Percentiles rank a stretch among this genome's conserved stretches.
phyloP scores from a whole-genome alignment of 768 basidiomycete genomes.

The Mycena capillaripes region DNA sequence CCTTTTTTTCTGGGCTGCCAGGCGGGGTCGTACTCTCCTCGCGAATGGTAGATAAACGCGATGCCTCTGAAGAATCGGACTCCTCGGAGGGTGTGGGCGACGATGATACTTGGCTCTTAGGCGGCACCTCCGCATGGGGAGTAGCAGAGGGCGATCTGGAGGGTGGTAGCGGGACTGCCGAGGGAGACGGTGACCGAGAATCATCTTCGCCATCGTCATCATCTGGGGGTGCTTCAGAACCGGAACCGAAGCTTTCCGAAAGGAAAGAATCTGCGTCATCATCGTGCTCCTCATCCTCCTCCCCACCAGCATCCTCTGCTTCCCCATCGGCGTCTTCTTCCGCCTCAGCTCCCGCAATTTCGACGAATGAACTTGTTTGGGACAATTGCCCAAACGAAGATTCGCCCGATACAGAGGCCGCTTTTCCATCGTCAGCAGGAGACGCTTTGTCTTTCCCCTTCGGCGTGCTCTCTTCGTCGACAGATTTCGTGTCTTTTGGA shows the following conservation, averaged over 20 bases:
- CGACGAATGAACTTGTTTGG: conserved; percentile 62
- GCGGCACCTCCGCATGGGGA: conserved; percentile 66
- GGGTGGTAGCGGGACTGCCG: conserved; percentile 53
- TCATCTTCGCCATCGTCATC: conserved; percentile 52
- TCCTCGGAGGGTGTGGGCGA: conserved; percentile 48
- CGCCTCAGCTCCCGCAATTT: conserved; percentile 50
- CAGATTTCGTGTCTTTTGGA: conserved; percentile 30
- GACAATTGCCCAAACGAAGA: conserved; percentile 55
- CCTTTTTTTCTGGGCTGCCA: conserved; percentile 67
- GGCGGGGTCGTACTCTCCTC: conserved; percentile 75
- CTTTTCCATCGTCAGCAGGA: conserved; percentile 34
- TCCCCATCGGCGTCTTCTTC: conserved; percentile 44
- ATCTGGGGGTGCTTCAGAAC: conserved; percentile 46
- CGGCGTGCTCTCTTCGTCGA: not conserved
- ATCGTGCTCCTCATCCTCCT: conserved; percentile 42
- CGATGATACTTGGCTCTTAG: conserved; percentile 54
- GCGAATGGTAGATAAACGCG: conserved; percentile 47
- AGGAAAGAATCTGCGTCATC: conserved; percentile 49
- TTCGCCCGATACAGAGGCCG: conserved; percentile 37
- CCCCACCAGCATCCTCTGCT: conserved; percentile 45
- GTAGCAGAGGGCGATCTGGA: conserved; percentile 71
- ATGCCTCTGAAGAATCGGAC: conserved; percentile 37
- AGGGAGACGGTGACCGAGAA: conserved; percentile 42
- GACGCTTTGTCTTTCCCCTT: conserved; percentile 34
- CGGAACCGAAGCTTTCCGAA: conserved; percentile 46